Conservation (phyloP, 139 green algal genomes). For the Tetradesmus lagerheimii region DNA sequence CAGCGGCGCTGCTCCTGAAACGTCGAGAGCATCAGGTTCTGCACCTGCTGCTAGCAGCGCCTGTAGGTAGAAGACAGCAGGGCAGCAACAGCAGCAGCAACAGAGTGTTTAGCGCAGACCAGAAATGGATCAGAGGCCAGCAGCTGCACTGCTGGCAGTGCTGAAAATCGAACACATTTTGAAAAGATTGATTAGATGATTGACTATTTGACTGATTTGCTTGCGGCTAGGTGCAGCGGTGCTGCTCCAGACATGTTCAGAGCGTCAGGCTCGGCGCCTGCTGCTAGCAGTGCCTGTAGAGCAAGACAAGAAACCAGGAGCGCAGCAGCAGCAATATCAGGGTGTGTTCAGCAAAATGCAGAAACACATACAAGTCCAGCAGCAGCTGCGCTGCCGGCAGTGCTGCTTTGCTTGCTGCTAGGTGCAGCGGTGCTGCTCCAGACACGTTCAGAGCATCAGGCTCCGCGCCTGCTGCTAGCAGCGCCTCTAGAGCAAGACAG, state of each 20-base stretch:
- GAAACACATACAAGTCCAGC: no score
- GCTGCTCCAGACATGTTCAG: background rate
- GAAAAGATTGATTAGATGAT: no score
- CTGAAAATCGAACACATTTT: no score
- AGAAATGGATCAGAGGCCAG: background rate
- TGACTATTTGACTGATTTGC: no score
- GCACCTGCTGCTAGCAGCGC: constrained; percentile 1
- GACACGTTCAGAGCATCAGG: constrained; percentile 24
- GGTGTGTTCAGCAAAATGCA: no score
- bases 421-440: background rate
- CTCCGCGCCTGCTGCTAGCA: constrained; percentile 16
- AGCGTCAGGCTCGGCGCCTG: constrained; percentile 23
- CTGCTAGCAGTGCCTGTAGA: background rate
- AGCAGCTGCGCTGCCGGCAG: background rate
- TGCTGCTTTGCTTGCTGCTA: background rate
- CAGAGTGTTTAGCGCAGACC: no score
- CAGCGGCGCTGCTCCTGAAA: constrained; percentile 11
- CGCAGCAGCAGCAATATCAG: no score
- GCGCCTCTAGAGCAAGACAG: background rate
- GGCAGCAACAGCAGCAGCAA: no score
- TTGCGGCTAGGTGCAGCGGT: constrained; percentile 30
- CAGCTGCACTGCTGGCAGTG: no score
- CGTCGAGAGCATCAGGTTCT: constrained; percentile 34
- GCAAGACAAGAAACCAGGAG: no score
- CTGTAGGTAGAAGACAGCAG: background rate